Evolutionary conservation across 257 asterid genomes (phyloP).

Genomic region (Jacaranda copaia): DNA sequence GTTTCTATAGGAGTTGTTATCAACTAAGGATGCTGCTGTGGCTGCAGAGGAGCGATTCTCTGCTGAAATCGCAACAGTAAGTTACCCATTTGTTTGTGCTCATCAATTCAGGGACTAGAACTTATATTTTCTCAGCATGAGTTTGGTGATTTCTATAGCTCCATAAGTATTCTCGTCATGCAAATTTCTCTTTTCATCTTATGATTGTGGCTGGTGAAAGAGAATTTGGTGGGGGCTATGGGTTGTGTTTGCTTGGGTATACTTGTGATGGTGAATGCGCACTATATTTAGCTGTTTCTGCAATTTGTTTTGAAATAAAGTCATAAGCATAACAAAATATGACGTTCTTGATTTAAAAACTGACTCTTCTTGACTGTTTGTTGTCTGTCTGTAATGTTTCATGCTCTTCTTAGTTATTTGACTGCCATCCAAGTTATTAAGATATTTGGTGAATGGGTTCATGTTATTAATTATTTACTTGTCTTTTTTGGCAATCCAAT

Average conservation of each 20-base stretch:
- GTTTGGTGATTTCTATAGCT: not conserved
- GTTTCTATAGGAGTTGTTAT: conserved; percentile 66
- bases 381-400: conserved; percentile 1
- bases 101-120: not conserved
- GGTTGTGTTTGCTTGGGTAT: not conserved
- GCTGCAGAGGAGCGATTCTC: conserved; percentile 73
- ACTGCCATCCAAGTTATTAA: conserved; percentile 11
- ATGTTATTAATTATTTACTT: not conserved
- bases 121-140: conserved; percentile 14
- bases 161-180: not conserved
- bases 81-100: conserved; percentile 31
- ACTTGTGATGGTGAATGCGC: not conserved
- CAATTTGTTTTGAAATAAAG: conserved; percentile 16
- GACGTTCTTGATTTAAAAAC: conserved; percentile 2
- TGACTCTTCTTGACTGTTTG: not conserved
- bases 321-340: not conserved
- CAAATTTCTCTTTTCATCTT: conserved; percentile 8
- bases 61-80: conserved; percentile 83
- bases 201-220: conserved; percentile 16
- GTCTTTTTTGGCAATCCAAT: not conserved
- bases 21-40: conserved; percentile 73
- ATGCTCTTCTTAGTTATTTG: conserved; percentile 8
- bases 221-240: not conserved
- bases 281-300: conserved; percentile 5
- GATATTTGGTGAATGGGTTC: not conserved